These are phyloP conservation scores for Sugiyamaella japonica DNA, from an alignment of 1,139 yeast genomes.

Conservation along the genomic window DNA sequence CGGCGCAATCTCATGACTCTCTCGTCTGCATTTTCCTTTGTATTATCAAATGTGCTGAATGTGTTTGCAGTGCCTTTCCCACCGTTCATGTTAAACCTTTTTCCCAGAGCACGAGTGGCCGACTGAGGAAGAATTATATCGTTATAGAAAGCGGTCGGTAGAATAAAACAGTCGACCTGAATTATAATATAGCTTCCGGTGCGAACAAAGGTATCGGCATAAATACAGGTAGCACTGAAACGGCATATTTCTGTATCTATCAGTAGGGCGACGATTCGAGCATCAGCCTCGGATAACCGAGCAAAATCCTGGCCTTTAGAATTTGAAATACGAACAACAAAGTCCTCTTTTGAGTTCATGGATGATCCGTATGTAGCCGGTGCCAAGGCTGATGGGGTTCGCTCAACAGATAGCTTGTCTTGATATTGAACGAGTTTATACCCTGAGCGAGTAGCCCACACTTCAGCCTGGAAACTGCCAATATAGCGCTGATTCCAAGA, in stretches of 20 bases:
- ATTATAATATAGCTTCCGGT: conserved; percentile 72
- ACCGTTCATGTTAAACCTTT: conserved; percentile 9
- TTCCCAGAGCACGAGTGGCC: conserved; percentile 13
- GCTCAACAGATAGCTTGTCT: conserved; percentile 47
- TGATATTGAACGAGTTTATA: conserved; percentile 52
- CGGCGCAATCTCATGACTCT: conserved; percentile 55
- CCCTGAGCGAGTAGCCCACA: conserved; percentile 84
- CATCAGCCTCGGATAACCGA: conserved; percentile 69
- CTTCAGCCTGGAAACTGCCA: conserved; percentile 72
- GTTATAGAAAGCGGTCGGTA: conserved; percentile 51
- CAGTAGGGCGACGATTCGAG: conserved; percentile 67
- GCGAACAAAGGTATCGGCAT: conserved; percentile 56
- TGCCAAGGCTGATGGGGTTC: conserved; percentile 24
- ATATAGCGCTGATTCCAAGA: conserved; percentile 46
- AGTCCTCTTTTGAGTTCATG: conserved; percentile 31
- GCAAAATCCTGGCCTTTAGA: conserved; percentile 63
- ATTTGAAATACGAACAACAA: conserved; percentile 39
- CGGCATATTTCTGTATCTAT: conserved; percentile 56
- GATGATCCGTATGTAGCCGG: conserved; percentile 13
- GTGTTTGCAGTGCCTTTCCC: conserved; percentile 3
- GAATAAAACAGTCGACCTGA: conserved; percentile 62
- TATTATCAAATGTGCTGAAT: conserved; percentile 30
- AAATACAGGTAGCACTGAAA: conserved; percentile 62
- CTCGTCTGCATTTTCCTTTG: conserved; percentile 58
- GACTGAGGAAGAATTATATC: conserved; percentile 27